A percentile compares a stretch with the other conserved stretches of the same genome.
These are phyloP conservation scores for Boletellus emodensis DNA, from an alignment of 768 basidiomycete species.

Conservation along the genomic window DNA sequence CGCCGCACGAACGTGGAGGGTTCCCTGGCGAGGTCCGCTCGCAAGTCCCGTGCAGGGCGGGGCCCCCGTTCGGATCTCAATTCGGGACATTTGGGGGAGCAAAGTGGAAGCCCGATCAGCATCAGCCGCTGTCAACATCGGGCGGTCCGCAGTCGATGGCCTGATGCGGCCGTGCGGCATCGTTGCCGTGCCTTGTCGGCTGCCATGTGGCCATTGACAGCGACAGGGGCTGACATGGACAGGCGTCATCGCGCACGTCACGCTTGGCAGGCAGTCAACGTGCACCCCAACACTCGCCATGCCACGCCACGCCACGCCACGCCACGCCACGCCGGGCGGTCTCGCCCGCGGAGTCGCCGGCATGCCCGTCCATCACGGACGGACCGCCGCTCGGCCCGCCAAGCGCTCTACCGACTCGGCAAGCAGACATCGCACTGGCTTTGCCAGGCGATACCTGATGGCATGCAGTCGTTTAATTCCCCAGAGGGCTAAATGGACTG, in stretches of 20 bases:
- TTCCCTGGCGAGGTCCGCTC: conserved; percentile 26
- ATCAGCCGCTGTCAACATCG: conserved; percentile 11
- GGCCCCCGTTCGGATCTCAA: conserved; percentile 20
- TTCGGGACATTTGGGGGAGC: conserved; percentile 10
- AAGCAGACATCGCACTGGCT: conserved; percentile 5
- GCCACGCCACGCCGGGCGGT: too few relatives aligned
- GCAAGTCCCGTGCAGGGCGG: conserved; percentile 15
- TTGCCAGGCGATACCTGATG: conserved; percentile 8
- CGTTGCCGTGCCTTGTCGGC: conserved; percentile 17
- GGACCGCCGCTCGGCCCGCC: conserved; percentile 4
- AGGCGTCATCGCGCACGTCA: conserved; percentile 7
- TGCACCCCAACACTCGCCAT: too few relatives aligned
- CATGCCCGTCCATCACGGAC: conserved; percentile 20
- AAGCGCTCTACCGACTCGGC: not conserved
- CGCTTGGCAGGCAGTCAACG: not conserved
- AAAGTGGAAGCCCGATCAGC: conserved; percentile 23
- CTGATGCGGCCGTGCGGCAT: not conserved
- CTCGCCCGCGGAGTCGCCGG: conserved; percentile 22
- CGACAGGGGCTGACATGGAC: conserved; percentile 11
- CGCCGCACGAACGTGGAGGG: conserved; percentile 16
- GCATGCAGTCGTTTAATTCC: conserved; percentile 17
- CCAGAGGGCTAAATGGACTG: conserved; percentile 20
- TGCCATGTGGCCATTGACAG: conserved; percentile 7
- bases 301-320: too few relatives aligned
- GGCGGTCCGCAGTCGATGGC: conserved; percentile 7